Conservation (phyloP, 257 asterid species). For the Eucommia ulmoides region DNA sequence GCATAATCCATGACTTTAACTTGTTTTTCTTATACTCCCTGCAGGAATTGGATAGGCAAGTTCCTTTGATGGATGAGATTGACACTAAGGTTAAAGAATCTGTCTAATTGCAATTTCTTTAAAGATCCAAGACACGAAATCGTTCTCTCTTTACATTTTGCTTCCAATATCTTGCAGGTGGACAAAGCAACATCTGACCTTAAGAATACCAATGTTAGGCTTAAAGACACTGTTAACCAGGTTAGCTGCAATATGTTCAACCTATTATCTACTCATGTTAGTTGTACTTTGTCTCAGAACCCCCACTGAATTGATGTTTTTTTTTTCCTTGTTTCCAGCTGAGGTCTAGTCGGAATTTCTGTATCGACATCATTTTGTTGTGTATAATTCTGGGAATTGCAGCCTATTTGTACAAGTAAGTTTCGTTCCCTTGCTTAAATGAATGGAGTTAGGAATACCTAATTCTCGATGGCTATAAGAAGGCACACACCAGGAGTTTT, state of each 20-base stretch:
- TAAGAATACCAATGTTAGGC: slow-evolving; percentile 90
- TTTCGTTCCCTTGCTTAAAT: slow-evolving; percentile 1
- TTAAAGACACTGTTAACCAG: slow-evolving; percentile 93
- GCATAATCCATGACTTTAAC: neutral
- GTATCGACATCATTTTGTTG: slow-evolving; percentile 79
- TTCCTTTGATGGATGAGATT: slow-evolving; percentile 98
- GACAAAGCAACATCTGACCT: slow-evolving; percentile 92
- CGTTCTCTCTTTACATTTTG: too few species aligned
- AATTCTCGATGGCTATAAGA: neutral
- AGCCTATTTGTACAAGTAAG: slow-evolving; percentile 93
- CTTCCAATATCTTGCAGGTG: slow-evolving; percentile 61
- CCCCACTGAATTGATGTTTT: neutral
- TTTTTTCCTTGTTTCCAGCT: slow-evolving; percentile 41
- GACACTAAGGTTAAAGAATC: slow-evolving; percentile 67
- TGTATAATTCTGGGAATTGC: slow-evolving; percentile 92
- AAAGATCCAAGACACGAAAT: too few species aligned
- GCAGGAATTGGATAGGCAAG: slow-evolving; percentile 97
- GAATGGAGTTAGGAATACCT: neutral
- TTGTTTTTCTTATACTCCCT: slow-evolving; percentile 5
- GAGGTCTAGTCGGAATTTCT: slow-evolving; percentile 93
- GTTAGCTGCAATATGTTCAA: slow-evolving; percentile 22
- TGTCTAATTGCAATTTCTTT: too few species aligned
- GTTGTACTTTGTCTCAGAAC: neutral
- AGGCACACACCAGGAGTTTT: too few species aligned
- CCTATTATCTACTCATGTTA: neutral